Evolutionary conservation across 2,329 filamentous ascomycete genomes (phyloP), one percentile per base, ranked within the genome.

Genomic region (Chalaropsis thielavioides): DNA sequence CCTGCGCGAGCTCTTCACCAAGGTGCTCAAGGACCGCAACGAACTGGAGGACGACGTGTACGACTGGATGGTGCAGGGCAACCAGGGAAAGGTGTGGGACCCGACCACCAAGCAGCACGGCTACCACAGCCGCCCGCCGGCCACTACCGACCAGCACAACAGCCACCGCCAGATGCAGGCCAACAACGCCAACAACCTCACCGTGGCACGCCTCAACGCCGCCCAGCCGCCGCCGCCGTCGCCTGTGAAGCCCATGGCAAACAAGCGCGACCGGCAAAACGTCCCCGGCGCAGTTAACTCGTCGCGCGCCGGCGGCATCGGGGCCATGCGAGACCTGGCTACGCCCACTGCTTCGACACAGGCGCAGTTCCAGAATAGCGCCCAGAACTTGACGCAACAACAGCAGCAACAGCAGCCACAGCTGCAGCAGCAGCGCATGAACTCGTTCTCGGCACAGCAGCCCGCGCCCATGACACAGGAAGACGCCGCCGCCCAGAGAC

Each of bases 21-120:
- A 96, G 76, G 90, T 92, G 22, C 82, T 97, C 69, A 96, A 96
- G 83, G 92, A 91, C 74, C 88, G 89, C 1, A 92, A 92, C 65
- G 92, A 96, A 71, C 87, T 96, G 8, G 94, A 97, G 74, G 94
- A 99, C 76, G 94, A 94, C 72, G 92, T 97, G 75, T 99, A 97
- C 76, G 94, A 99, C 78, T 99, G 94, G 94, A 96, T 97, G 90
- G 96, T 94, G 90, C 79, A 85, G 85, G 75, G 81, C 83, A 72
- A 79, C 81, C 60, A 64, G 72, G 90, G 91, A 77, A 94, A 95
- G 77, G 91, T 91, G 68, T 95, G 90, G 90, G 90, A 95, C 77
- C 73, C 74, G 65, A 75, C 72, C 71, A 89, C 90, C 75, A 87
- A 88, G 71, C 87, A 89, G 75, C 76, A 77, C 69, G 76, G 76